Conservation (phyloP, 768 basidiomycete species). For the Agaricus bisporus region DNA sequence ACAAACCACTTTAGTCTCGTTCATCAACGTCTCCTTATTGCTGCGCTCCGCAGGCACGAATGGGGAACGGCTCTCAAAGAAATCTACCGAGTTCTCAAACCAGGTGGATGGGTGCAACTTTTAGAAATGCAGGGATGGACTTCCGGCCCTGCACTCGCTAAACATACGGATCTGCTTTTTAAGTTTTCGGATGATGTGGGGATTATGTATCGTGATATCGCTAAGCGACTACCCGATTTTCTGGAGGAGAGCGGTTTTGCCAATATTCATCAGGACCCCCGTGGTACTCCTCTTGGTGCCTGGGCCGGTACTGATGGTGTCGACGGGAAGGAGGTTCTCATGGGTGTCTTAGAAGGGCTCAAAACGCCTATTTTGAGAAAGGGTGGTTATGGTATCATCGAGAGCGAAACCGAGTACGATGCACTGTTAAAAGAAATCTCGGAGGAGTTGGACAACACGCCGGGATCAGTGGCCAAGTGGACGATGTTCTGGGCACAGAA, state of each 20-base stretch:
- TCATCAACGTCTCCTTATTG: conserved; percentile 7
- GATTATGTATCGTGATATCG: conserved; percentile 1
- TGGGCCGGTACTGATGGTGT: conserved; percentile 2
- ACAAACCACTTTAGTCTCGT: conserved; percentile 7
- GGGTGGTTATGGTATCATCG: conserved; percentile 2
- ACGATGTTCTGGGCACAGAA: conserved; percentile 3
- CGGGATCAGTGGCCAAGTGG: conserved; percentile 1
- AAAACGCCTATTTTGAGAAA: background rate
- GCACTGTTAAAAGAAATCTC: background rate
- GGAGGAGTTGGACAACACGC: background rate
- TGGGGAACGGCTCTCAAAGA: conserved; percentile 6
- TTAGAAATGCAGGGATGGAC: conserved; percentile 1
- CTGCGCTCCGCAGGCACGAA: background rate
- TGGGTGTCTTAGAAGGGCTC: background rate
- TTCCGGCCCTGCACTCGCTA: background rate
- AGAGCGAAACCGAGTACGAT: conserved; percentile 3
- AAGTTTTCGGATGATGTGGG: background rate
- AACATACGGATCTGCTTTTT: background rate
- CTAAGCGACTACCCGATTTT: background rate
- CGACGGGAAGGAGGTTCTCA: background rate
- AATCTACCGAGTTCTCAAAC: conserved; percentile 2
- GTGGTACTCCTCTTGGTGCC: background rate
- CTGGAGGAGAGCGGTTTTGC: conserved; percentile 1
- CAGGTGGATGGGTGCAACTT: conserved; percentile 5
- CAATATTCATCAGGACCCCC: background rate